Evolutionary conservation across 164 flowering plant species (phyloP).

Genomic region (Kalanchoe fedtschenkoi): DNA sequence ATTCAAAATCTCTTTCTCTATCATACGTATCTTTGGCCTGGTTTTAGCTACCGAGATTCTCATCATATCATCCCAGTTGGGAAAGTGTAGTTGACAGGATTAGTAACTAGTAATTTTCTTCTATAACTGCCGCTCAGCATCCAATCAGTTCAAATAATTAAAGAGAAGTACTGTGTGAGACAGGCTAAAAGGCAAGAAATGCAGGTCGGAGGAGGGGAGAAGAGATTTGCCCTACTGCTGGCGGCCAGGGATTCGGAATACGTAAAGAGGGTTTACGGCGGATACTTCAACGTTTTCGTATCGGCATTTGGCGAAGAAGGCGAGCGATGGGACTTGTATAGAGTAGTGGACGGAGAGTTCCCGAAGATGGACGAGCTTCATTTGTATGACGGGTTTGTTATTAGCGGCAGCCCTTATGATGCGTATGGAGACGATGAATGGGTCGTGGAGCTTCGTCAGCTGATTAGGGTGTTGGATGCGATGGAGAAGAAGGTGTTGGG

Average conservation of each 20-base stretch:
- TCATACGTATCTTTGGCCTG: no score
- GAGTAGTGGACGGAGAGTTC: constrained; percentile 68
- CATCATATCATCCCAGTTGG: no score
- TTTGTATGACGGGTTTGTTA: constrained; percentile 56
- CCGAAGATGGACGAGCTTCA: constrained; percentile 45
- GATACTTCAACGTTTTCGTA: constrained; percentile 70
- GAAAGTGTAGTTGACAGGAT: no score
- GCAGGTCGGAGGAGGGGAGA: constrained; percentile 23
- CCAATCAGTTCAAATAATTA: no score
- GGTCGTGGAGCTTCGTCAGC: constrained; percentile 56
- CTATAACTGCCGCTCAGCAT: no score
- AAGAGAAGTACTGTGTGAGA: no score
- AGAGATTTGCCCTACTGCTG: constrained; percentile 49
- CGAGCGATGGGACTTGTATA: constrained; percentile 63
- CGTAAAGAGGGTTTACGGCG: constrained; percentile 65
- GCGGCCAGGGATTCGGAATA: constrained; percentile 69
- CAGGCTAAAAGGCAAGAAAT: no score
- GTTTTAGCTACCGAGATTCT: no score
- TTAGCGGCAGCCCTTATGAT: constrained; percentile 71
- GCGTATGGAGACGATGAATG: constrained; percentile 65
- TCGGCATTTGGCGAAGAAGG: constrained; percentile 56
- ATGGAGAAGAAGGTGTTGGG: constrained; percentile 76
- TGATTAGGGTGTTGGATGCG: constrained; percentile 39
- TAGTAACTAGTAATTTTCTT: no score
- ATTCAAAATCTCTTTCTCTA: no score